These are phyloP conservation scores for Boletus sp. DNA, from an alignment of 768 basidiomycete genomes.

Conservation along the genomic window DNA sequence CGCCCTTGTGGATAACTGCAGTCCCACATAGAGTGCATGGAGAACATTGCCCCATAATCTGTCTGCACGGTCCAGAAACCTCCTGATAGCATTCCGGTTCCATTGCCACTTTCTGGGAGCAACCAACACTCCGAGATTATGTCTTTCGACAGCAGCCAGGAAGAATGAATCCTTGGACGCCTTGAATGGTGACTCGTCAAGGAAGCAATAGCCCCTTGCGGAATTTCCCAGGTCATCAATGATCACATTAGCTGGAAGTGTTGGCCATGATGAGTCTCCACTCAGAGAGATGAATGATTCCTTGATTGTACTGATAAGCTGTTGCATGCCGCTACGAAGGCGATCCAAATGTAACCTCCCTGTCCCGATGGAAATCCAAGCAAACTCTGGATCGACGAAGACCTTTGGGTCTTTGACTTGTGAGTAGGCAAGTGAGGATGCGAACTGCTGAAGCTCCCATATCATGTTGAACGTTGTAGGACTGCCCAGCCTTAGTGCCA, in stretches of 20 bases:
- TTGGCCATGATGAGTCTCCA: neutral
- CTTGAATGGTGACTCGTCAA: neutral
- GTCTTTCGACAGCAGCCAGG: neutral
- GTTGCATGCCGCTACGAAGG: neutral
- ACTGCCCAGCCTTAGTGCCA: too few species aligned
- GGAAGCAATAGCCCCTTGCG: neutral
- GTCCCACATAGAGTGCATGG: neutral
- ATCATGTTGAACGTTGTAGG: neutral
- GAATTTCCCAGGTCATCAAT: neutral
- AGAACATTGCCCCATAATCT: neutral
- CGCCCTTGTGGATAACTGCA: neutral
- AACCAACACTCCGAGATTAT: neutral
- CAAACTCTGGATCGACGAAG: neutral
- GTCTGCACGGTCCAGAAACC: neutral
- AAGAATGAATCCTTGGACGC: neutral
- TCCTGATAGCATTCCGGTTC: neutral
- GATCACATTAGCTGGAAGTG: accelerated
- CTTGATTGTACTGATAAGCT: neutral
- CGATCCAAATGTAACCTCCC: neutral
- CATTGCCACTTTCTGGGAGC: neutral
- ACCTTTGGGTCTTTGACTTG: neutral
- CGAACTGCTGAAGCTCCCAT: neutral
- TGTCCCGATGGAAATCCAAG: neutral
- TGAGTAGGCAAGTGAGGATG: neutral
- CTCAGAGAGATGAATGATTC: neutral